These are phyloP conservation scores for Colletotrichum sojae DNA, from an alignment of 2,329 filamentous ascomycete genomes.

Conservation along the genomic window DNA sequence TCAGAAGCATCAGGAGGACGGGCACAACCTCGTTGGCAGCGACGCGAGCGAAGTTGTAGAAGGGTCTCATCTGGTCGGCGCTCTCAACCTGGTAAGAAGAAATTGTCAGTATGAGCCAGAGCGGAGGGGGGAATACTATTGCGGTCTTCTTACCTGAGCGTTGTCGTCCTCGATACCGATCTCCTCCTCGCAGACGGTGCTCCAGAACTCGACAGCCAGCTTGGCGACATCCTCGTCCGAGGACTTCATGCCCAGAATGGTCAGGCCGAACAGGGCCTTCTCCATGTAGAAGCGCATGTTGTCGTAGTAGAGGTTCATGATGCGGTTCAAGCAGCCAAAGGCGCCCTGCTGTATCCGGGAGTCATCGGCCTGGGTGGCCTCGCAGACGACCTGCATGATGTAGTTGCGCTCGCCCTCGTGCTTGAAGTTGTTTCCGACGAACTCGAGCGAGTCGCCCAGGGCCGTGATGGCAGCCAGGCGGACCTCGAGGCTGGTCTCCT, in stretches of 20 bases:
- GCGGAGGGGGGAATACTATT: constrained; percentile 24
- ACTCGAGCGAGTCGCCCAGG: constrained; percentile 95
- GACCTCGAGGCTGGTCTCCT: constrained; percentile 92
- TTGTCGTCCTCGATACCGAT: constrained; percentile 99
- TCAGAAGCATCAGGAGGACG: constrained; percentile 88
- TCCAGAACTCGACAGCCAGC: constrained; percentile 99
- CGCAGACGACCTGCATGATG: constrained; percentile 99
- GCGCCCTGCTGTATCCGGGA: constrained; percentile 93
- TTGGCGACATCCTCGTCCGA: constrained; percentile 98
- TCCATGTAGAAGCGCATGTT: constrained; percentile 99
- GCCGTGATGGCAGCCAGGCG: constrained; percentile 93
- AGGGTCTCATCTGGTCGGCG: constrained; percentile 87
- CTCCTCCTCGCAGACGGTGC: constrained; percentile 99
- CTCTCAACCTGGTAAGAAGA: constrained; percentile 69
- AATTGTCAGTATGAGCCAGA: constrained; percentile 37
- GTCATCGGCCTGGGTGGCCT: constrained; percentile 95
- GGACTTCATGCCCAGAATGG: constrained; percentile 98
- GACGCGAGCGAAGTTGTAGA: constrained; percentile 96
- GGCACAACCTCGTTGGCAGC: constrained; percentile 95
- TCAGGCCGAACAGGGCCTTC: constrained; percentile 97
- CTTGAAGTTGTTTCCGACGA: constrained; percentile 98
- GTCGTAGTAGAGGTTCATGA: constrained; percentile 99
- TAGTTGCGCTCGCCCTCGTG: constrained; percentile 99
- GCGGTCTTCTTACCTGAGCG: constrained; percentile 71
- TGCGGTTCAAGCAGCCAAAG: constrained; percentile 97